Percentiles rank a stretch among this genome's conserved stretches.
phyloP scores from a whole-genome alignment of 2,329 filamentous ascomycete species.

The Colletotrichum tropicale region DNA sequence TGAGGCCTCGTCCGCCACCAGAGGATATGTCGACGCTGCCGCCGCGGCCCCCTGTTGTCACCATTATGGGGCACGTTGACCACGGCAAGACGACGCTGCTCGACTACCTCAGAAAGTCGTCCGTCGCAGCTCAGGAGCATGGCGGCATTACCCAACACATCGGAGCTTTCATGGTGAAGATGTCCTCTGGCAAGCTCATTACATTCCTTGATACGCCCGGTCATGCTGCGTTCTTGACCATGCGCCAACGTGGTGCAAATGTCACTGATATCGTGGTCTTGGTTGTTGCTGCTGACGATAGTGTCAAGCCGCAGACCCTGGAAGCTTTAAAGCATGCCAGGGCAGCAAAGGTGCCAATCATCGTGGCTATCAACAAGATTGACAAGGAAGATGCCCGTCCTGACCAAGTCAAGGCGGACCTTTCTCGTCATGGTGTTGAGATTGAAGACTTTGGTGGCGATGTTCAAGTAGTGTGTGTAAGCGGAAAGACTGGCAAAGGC shows the following conservation, averaged over 20 bases:
- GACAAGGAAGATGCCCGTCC: constrained; percentile 85
- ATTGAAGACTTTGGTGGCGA: constrained; percentile 96
- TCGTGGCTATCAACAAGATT: constrained; percentile 97
- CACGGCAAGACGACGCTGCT: constrained; percentile 97
- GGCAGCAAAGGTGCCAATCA: constrained; percentile 86
- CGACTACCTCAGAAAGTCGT: constrained; percentile 92
- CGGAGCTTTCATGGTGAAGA: constrained; percentile 90
- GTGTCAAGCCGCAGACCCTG: constrained; percentile 95
- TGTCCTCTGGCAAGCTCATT: constrained; percentile 86
- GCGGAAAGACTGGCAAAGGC: constrained; percentile 90
- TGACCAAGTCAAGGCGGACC: constrained; percentile 86
- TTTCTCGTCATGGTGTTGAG: constrained; percentile 82
- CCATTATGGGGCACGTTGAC: constrained; percentile 99
- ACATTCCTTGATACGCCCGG: constrained; percentile 98
- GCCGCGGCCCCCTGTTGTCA: constrained; percentile 86
- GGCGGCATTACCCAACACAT: constrained; percentile 99
- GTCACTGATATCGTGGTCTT: constrained; percentile 97
- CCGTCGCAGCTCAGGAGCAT: constrained; percentile 88
- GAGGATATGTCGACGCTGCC: constrained; percentile 74
- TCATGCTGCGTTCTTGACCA: constrained; percentile 92
- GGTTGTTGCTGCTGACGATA: constrained; percentile 95
- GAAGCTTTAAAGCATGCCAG: constrained; percentile 96
- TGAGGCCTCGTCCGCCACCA: constrained; percentile 71
- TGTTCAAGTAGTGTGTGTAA: constrained; percentile 88
- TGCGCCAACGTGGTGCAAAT: constrained; percentile 93